A percentile compares a stretch with the other conserved stretches of the same genome.
Conservation (phyloP, 768 basidiomycete genomes). For the Atractiella rhizophila region DNA sequence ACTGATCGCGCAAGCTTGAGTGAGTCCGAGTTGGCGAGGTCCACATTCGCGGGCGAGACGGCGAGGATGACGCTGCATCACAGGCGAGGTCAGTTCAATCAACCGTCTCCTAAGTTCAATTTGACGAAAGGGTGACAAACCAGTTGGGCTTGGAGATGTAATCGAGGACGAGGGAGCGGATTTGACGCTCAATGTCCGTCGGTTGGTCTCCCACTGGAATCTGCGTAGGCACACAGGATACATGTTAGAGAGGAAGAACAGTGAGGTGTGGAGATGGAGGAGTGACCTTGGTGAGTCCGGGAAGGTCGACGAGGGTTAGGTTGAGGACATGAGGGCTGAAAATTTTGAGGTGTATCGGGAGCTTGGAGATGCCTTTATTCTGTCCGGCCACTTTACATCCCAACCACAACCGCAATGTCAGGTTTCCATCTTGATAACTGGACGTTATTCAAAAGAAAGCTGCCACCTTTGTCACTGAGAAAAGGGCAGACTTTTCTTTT, state of each 20-base stretch:
- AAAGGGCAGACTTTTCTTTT: too few species aligned
- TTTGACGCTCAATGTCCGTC: slow-evolving; percentile 90
- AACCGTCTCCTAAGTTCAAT: background rate
- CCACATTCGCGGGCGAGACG: slow-evolving; percentile 91
- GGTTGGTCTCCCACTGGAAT: slow-evolving; percentile 57
- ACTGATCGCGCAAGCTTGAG: slow-evolving; percentile 86
- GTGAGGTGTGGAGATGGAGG: slow-evolving; percentile 16
- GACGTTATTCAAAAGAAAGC: too few species aligned
- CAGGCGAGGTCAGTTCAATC: background rate
- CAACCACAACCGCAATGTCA: background rate
- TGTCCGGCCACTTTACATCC: slow-evolving; percentile 62
- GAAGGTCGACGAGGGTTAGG: slow-evolving; percentile 82
- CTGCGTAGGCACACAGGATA: slow-evolving; percentile 23
- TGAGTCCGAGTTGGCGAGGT: slow-evolving; percentile 93
- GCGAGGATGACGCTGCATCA: slow-evolving; percentile 62
- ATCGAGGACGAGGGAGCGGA: slow-evolving; percentile 74
- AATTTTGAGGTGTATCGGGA: slow-evolving; percentile 85
- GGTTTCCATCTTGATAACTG: background rate
- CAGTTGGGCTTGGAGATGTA: slow-evolving; percentile 93
- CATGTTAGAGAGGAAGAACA: background rate
- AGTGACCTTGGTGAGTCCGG: slow-evolving; percentile 93
- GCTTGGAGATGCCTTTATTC: slow-evolving; percentile 91
- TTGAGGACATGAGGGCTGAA: slow-evolving; percentile 88
- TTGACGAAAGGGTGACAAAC: slow-evolving; percentile 25
- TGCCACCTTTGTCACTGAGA: too few species aligned